Evolutionary conservation across 495 filamentous ascomycete species (phyloP), one percentile per base, ranked within the genome.

Genomic region (Clohesyomyces aquaticus): DNA sequence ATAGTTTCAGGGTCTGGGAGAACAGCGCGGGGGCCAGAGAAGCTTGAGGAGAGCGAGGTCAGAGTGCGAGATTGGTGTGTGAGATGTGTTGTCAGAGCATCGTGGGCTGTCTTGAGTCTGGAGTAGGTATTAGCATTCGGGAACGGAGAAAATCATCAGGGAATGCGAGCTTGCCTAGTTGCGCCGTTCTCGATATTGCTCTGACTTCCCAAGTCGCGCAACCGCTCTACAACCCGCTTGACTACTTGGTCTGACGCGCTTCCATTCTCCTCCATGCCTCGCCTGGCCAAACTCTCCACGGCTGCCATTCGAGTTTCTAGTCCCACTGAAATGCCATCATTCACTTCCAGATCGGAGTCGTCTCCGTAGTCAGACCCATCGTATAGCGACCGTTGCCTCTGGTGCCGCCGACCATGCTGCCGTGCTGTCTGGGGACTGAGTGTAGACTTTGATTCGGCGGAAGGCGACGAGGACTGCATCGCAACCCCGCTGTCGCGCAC

Each of bases 81-180:
- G 35, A 96, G 81, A 73, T 96, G 90, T 29, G 88, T 87, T 54
- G 90, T 86, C 32, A 97, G 81, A 18, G 92, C 91, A 42, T 88
- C 85, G 75, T 97, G 90, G 35, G 91, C 90, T 25, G 91, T 95
- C 69, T 92, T 91, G 59, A 96, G 81, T 71, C 92, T 95, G 66
- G 25, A 23, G 48, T 14, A 22, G 18, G 10, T 42, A 23, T 64
- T 25, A 52, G 45, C 29, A 6, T 23, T 25, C 28, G 14, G 19
- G 19, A 12, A 9, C 43, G 26, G 19, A 25, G 10, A 42, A 26
- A 21, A 45, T 21, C 14, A 26, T 21, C 18, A 47, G 54, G 22
- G 42, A 11, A 4, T 48, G 47, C 46, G 52, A 25, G 77, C 79
- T 69, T 75, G 90, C 90, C 90, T 85, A 61, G 89, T 87, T 35